phyloP scores from a whole-genome alignment of 441 rosid species.

The Brassica hybrid region DNA sequence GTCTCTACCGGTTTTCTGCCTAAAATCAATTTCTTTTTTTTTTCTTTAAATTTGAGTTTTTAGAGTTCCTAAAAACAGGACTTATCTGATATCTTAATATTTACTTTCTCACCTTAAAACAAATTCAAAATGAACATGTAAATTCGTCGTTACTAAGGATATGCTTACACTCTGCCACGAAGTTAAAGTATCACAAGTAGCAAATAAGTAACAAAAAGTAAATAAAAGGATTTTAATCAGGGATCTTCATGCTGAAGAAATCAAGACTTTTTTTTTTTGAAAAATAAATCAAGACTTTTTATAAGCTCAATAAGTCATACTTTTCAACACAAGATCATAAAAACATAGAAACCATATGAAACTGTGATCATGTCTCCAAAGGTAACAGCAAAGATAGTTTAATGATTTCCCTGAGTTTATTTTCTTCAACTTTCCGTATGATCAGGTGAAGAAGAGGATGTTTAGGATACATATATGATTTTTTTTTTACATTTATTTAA shows the following conservation, averaged over 20 bases:
- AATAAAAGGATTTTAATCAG: background rate
- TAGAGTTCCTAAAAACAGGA: background rate
- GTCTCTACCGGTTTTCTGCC: background rate
- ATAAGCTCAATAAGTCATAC: background rate
- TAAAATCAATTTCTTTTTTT: background rate
- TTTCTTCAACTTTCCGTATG: background rate
- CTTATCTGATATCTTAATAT: background rate
- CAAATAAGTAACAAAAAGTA: background rate
- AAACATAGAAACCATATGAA: background rate
- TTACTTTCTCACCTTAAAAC: background rate
- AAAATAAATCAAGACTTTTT: background rate
- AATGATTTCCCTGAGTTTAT: background rate
- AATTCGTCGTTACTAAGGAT: background rate
- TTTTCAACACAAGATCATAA: background rate
- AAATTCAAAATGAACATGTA: background rate
- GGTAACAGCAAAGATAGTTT: background rate
- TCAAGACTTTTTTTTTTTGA: background rate
- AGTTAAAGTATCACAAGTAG: background rate
- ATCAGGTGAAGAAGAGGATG: background rate
- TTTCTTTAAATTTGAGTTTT: background rate
- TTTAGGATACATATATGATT: background rate
- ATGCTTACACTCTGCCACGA: constrained; percentile 6
- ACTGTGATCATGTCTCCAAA: background rate
- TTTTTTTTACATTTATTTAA: background rate
- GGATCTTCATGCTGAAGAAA: constrained; percentile 7